phyloP scores from a whole-genome alignment of 257 asterid species.

The Asclepias syriaca region DNA sequence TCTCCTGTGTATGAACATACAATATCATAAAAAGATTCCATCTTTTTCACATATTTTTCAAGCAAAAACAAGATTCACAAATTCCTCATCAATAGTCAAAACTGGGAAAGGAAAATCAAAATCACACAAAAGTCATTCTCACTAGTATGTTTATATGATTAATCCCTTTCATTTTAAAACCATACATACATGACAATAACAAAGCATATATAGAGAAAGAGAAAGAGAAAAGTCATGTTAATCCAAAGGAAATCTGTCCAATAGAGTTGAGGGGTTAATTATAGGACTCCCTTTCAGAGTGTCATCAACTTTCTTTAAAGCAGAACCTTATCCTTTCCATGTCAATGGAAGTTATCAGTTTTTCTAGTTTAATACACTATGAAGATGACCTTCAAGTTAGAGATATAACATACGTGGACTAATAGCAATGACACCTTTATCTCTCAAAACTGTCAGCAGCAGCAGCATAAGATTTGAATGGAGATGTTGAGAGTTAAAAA shows the following conservation, averaged over 20 bases:
- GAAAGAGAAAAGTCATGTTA: neutral
- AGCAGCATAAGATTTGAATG: slow-evolving; percentile 6
- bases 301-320: neutral
- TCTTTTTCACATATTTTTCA: neutral
- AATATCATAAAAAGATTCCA: neutral
- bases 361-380: neutral
- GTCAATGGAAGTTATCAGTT: slow-evolving; percentile 3
- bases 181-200: neutral
- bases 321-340: neutral
- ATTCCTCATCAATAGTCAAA: neutral
- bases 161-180: neutral
- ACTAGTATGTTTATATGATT: neutral
- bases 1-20: neutral
- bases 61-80: neutral
- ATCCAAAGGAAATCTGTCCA: slow-evolving; percentile 8
- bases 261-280: neutral
- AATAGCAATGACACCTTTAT: neutral
- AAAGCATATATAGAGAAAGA: too few species aligned
- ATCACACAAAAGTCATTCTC: neutral
- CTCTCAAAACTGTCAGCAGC: neutral
- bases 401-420: slow-evolving; percentile 3
- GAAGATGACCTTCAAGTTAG: slow-evolving; percentile 3
- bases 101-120: neutral
- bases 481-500: neutral
- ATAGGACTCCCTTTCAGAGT: neutral